A percentile compares a stretch with the other conserved stretches of the same genome.
phyloP scores from a whole-genome alignment of 306 rosid genomes.

The Astragalus glycyphyllos region DNA sequence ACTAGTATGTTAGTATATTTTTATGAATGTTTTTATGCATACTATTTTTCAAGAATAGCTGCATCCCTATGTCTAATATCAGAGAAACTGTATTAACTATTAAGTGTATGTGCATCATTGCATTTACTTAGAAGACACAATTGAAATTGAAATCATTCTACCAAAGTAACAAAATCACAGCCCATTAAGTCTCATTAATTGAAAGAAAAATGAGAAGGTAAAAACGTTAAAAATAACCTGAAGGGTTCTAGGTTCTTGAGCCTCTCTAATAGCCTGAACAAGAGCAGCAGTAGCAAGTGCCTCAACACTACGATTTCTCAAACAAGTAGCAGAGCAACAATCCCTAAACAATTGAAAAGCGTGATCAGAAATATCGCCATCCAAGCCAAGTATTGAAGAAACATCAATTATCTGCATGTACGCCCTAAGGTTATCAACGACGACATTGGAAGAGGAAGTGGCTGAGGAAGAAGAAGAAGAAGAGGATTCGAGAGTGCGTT shows the following conservation, averaged over 20 bases:
- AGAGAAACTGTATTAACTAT: too few relatives aligned
- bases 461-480: conserved; percentile 54
- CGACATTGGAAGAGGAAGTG: conserved; percentile 69
- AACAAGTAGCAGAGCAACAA: conserved; percentile 93
- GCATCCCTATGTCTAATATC: too few relatives aligned
- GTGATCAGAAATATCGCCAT: conserved; percentile 81
- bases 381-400: conserved; percentile 85
- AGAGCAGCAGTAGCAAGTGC: conserved; percentile 98
- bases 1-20: too few relatives aligned
- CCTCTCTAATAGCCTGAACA: conserved; percentile 94
- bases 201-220: neutral
- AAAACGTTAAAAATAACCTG: conserved; percentile 60
- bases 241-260: conserved; percentile 94
- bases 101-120: neutral
- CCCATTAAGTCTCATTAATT: neutral
- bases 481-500: conserved; percentile 80
- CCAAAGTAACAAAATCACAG: neutral
- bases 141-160: too few relatives aligned
- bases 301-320: conserved; percentile 97
- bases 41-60: too few relatives aligned
- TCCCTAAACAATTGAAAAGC: conserved; percentile 95
- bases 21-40: too few relatives aligned
- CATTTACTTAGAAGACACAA: too few relatives aligned
- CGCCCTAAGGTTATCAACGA: conserved; percentile 88
- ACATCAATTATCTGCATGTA: conserved; percentile 98